Evolutionary conservation across 306 rosid genomes (phyloP).

Genomic region (Prunus mongolica): DNA sequence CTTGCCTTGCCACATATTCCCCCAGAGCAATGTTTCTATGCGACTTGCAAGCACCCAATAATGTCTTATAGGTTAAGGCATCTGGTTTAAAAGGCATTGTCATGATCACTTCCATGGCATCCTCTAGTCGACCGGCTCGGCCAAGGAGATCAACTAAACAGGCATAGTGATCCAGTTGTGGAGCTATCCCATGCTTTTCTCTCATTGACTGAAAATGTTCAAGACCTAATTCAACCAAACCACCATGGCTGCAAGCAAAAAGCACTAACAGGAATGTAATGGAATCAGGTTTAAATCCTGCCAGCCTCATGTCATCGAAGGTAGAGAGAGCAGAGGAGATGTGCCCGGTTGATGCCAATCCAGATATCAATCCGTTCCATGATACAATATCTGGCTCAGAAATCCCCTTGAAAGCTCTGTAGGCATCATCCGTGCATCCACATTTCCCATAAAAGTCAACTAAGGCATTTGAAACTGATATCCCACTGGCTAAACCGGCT

Average conservation of each 20-base stretch:
- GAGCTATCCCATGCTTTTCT: conserved; percentile 38
- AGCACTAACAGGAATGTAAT: conserved; percentile 47
- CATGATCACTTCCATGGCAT: conserved; percentile 50
- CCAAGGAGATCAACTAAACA: conserved; percentile 63
- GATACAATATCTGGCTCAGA: conserved; percentile 48
- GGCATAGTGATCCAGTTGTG: conserved; percentile 48
- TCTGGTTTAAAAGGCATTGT: conserved; percentile 54
- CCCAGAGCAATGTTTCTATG: conserved; percentile 49
- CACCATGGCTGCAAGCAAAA: conserved; percentile 62
- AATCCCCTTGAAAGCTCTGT: conserved; percentile 46
- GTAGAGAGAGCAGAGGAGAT: conserved; percentile 47
- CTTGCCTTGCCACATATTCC: conserved; percentile 64
- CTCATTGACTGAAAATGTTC: conserved; percentile 57
- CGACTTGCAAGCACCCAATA: conserved; percentile 56
- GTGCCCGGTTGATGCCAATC: conserved; percentile 45
- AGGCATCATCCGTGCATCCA: conserved; percentile 46
- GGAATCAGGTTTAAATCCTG: conserved; percentile 49
- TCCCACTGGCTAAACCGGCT: conserved; percentile 39
- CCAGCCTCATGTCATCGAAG: conserved; percentile 67
- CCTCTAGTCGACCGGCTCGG: conserved; percentile 59
- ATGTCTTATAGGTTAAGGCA: conserved; percentile 47
- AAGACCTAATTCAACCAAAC: conserved; percentile 49
- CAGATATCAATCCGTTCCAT: conserved; percentile 64
- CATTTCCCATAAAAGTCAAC: conserved; percentile 61
- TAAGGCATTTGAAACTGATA: conserved; percentile 50